phyloP scores from a whole-genome alignment of 2,329 filamentous ascomycete species.

The Orbilia brochopaga region DNA sequence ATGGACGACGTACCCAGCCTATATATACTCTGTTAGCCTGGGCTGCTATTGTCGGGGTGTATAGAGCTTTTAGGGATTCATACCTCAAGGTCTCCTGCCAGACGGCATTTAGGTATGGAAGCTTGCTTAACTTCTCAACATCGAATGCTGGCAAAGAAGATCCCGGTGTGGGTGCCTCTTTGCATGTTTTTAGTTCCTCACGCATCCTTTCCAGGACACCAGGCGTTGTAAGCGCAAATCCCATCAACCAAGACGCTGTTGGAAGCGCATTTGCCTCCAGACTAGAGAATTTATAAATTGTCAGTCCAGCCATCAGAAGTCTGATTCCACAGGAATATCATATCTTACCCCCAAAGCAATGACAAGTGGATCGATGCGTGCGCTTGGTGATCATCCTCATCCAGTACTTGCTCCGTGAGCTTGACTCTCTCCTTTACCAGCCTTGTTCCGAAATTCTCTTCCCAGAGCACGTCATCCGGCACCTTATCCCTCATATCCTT shows the following conservation, averaged over 20 bases:
- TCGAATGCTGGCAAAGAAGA: constrained; percentile 28
- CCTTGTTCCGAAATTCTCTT: constrained; percentile 34
- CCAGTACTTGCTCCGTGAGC: constrained; percentile 15
- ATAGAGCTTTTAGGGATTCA: not conserved
- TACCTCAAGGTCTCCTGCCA: constrained; percentile 42
- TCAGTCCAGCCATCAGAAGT: not conserved
- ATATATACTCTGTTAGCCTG: constrained; percentile 6
- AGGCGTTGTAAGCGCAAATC: constrained; percentile 14
- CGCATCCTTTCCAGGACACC: constrained; percentile 20
- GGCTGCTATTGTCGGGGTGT: not conserved
- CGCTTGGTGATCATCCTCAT: constrained; percentile 16
- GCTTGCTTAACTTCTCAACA: constrained; percentile 26
- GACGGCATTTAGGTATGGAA: constrained; percentile 26
- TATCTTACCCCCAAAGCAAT: constrained; percentile 40
- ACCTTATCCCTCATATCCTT: constrained; percentile 20
- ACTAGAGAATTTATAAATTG: not conserved
- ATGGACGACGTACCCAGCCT: constrained; percentile 36
- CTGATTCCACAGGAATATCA: not conserved
- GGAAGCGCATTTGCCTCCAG: constrained; percentile 43
- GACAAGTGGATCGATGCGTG: constrained; percentile 42
- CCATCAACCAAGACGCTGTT: constrained; percentile 19
- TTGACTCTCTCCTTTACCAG: constrained; percentile 33
- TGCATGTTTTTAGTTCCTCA: constrained; percentile 9
- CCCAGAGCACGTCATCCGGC: constrained; percentile 34
- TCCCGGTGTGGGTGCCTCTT: constrained; percentile 8